Conservation (phyloP, 164 flowering plant species). For the Vitis rotundifolia region DNA sequence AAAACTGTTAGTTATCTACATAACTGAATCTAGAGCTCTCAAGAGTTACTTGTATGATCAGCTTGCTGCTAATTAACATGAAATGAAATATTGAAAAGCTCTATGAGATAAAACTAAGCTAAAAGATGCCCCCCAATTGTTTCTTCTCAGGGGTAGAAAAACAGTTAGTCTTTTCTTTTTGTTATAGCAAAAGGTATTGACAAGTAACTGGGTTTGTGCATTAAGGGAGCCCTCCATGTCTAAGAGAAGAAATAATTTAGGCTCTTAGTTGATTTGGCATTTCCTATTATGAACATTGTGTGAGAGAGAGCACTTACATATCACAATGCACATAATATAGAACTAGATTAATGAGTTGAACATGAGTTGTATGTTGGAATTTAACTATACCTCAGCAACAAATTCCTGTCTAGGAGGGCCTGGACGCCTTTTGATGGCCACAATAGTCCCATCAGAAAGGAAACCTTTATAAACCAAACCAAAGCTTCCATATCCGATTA, state of each 20-base stretch:
- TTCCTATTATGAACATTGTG: too few relatives aligned
- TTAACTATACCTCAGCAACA: constrained; percentile 50
- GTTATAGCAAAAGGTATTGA: neutral
- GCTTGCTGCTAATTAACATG: neutral
- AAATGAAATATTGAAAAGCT: neutral
- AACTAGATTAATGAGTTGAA: neutral
- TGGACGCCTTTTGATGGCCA: constrained; percentile 63
- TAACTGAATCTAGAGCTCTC: neutral
- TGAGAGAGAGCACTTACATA: too few relatives aligned
- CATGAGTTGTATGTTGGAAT: neutral
- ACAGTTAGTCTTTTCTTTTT: too few relatives aligned
- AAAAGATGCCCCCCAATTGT: too few relatives aligned
- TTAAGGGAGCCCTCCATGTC: too few relatives aligned
- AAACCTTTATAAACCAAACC: constrained; percentile 69
- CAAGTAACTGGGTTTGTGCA: too few relatives aligned
- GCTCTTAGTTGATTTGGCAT: too few relatives aligned
- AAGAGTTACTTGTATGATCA: neutral
- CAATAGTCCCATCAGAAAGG: constrained; percentile 66
- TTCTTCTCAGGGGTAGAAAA: too few relatives aligned
- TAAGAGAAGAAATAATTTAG: too few relatives aligned
- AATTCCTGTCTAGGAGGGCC: constrained; percentile 48
- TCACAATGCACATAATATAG: too few relatives aligned
- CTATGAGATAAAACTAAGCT: neutral
- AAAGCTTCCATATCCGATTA: constrained; percentile 67
- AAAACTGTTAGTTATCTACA: constrained; percentile 1